These are phyloP conservation scores for Dalechampia spathulata DNA, from an alignment of 441 rosid genomes.

Conservation along the genomic window DNA sequence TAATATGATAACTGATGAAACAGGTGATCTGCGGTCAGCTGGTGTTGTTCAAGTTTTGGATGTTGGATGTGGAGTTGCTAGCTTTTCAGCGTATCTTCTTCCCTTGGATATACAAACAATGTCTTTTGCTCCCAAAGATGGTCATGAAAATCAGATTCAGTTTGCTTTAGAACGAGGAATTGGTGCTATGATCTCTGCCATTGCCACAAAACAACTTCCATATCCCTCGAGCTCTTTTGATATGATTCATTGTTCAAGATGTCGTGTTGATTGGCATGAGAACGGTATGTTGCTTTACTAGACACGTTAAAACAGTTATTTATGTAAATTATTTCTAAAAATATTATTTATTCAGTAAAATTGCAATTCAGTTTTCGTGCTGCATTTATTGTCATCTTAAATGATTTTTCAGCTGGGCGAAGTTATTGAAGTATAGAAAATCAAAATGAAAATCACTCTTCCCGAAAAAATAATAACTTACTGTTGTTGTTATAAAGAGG, in stretches of 20 bases:
- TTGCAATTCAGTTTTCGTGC: not conserved
- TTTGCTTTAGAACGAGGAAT: constrained; percentile 95
- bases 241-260: constrained; percentile 97
- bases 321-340: not conserved
- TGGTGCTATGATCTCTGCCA: constrained; percentile 78
- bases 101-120: constrained; percentile 74
- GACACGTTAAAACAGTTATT: not conserved
- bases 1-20: constrained; percentile 62
- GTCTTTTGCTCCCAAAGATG: constrained; percentile 97
- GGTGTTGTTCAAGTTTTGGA: constrained; percentile 89
- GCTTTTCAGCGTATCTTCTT: constrained; percentile 93
- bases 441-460: not conserved
- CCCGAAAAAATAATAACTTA: not conserved
- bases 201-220: constrained; percentile 81
- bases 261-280: constrained; percentile 94
- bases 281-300: constrained; percentile 43
- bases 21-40: constrained; percentile 74
- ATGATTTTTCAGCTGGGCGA: not conserved
- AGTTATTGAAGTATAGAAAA: not conserved
- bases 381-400: not conserved
- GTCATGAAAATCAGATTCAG: constrained; percentile 96
- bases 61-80: constrained; percentile 98
- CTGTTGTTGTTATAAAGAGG: too few relatives aligned
- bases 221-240: constrained; percentile 87
- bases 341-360: not conserved